These are phyloP conservation scores for Pilatotrama ljubarskyi DNA, from an alignment of 768 basidiomycete species.

Conservation along the genomic window DNA sequence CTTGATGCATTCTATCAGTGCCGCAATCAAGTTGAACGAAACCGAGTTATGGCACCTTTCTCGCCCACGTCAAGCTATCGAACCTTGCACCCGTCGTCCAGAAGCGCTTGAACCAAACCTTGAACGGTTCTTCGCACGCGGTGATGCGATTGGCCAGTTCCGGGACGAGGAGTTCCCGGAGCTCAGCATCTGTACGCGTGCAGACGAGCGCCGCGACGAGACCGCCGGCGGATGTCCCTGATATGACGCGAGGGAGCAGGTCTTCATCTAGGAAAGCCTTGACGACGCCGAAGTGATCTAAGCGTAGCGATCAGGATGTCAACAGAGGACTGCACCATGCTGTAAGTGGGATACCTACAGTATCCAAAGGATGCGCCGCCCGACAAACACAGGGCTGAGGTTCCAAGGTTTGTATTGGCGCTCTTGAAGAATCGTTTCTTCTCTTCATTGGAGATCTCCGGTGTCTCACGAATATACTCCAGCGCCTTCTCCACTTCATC, in stretches of 20 bases:
- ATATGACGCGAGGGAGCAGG: constrained; percentile 87
- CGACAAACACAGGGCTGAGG: constrained; percentile 91
- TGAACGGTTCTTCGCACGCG: constrained; percentile 76
- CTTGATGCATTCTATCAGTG: constrained; percentile 37
- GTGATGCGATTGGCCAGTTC: constrained; percentile 81
- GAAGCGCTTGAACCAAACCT: constrained; percentile 69
- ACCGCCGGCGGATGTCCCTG: constrained; percentile 93
- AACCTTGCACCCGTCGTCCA: constrained; percentile 93
- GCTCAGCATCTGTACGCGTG: constrained; percentile 86
- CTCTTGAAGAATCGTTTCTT: constrained; percentile 91
- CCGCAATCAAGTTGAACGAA: neutral
- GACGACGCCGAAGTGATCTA: constrained; percentile 89
- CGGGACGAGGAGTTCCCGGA: constrained; percentile 75
- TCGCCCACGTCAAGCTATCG: constrained; percentile 86
- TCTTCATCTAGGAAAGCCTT: constrained; percentile 88
- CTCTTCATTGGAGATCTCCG: constrained; percentile 78
- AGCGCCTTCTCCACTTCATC: constrained; percentile 77
- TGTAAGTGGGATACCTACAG: constrained; percentile 50
- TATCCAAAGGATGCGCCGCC: constrained; percentile 96
- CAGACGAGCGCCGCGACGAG: constrained; percentile 75
- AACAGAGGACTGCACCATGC: neutral
- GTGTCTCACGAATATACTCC: constrained; percentile 71
- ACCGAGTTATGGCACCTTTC: constrained; percentile 57
- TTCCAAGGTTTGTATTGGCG: constrained; percentile 86
- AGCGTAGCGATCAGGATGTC: neutral